These are phyloP conservation scores for Beta macrorhiza DNA, from an alignment of 179 eudicot genomes.

Conservation along the genomic window DNA sequence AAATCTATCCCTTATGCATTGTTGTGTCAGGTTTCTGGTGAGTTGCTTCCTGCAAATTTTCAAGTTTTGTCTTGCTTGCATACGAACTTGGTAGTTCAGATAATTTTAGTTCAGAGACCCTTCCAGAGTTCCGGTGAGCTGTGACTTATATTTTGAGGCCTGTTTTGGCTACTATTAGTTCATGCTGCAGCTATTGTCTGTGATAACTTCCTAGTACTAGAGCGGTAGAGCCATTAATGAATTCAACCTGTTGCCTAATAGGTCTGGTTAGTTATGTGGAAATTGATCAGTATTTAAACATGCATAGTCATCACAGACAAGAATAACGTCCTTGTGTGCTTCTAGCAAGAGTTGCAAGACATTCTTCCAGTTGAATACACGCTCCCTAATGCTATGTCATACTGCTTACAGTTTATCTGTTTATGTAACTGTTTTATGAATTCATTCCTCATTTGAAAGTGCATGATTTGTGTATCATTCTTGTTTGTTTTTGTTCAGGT, in stretches of 20 bases:
- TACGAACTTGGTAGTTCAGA: constrained; percentile 9
- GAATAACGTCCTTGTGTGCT: neutral
- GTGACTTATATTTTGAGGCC: constrained; percentile 5
- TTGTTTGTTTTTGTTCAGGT: constrained; percentile 46
- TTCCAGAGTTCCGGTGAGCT: neutral
- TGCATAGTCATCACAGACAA: neutral
- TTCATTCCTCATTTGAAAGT: constrained; percentile 8
- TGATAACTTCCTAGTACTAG: neutral
- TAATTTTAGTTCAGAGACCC: neutral
- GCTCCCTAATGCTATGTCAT: neutral
- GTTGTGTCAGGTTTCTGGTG: constrained; percentile 96
- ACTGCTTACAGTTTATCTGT: neutral
- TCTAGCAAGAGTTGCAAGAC: neutral
- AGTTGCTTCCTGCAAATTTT: constrained; percentile 22
- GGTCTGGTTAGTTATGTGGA: neutral
- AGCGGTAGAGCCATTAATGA: neutral
- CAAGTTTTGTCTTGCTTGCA: neutral
- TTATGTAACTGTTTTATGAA: neutral
- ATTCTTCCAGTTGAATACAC: neutral
- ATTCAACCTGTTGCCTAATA: neutral
- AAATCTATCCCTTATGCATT: constrained; percentile 74
- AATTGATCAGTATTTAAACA: neutral
- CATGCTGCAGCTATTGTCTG: neutral
- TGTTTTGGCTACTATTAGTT: neutral
- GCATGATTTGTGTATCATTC: neutral